These are phyloP conservation scores for Malassezia slooffiae DNA, from an alignment of 1,284 basidiomycete genomes.

Conservation along the genomic window DNA sequence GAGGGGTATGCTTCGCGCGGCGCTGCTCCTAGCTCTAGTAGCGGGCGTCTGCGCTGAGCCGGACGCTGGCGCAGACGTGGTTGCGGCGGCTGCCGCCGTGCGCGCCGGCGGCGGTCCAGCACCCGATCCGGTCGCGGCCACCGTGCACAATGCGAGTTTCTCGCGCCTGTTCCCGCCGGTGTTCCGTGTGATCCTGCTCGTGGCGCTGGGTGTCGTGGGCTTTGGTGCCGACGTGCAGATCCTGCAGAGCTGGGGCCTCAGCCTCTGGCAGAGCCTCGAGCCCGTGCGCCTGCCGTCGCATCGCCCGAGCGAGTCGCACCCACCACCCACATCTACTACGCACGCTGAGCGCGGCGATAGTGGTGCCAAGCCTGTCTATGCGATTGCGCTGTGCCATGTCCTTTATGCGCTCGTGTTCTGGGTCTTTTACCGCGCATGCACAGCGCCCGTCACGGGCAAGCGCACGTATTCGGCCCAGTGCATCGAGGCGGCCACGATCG, in stretches of 20 bases:
- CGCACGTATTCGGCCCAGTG: conserved; percentile 33
- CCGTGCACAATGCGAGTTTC: conserved; percentile 18
- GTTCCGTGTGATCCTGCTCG: conserved; percentile 38
- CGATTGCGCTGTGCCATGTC: conserved; percentile 20
- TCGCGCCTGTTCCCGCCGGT: conserved; percentile 37
- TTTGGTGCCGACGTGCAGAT: conserved; percentile 28
- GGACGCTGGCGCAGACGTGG: no score
- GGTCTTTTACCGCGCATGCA: conserved; percentile 31
- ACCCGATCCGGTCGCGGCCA: no score
- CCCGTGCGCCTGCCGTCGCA: conserved; percentile 16
- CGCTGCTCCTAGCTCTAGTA: no score
- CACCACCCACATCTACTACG: neutral
- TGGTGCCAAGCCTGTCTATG: conserved; percentile 5
- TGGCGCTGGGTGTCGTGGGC: conserved; percentile 29
- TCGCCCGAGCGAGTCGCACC: conserved; percentile 8
- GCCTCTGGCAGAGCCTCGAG: conserved; percentile 19
- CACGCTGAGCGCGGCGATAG: conserved; percentile 4
- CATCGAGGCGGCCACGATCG: conserved; percentile 29
- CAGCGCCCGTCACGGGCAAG: conserved; percentile 24
- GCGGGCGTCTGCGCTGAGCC: no score
- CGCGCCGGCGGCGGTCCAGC: no score
- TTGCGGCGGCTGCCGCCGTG: no score
- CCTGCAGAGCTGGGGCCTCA: conserved; percentile 27
- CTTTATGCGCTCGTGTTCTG: conserved; percentile 30
- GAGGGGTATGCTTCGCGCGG: no score